Evolutionary conservation across 2,329 filamentous ascomycete species (phyloP).

Genomic region (Venturiaceae sp.): DNA sequence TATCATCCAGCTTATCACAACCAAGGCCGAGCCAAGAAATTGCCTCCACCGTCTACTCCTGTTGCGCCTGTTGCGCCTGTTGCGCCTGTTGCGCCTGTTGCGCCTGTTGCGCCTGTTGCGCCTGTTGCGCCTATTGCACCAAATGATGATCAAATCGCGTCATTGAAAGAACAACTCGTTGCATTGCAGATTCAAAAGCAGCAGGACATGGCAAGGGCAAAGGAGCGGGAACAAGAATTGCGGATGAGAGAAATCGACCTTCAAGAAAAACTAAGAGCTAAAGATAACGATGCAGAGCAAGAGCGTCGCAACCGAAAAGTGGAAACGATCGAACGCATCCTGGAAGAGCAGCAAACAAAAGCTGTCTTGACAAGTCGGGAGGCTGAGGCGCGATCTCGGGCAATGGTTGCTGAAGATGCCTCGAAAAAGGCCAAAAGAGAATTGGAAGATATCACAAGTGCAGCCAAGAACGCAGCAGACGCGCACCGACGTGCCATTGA

Average conservation of each 20-base stretch:
- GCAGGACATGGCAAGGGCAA: neutral
- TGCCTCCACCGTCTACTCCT: neutral
- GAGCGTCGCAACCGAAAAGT: neutral
- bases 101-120: too few relatives aligned
- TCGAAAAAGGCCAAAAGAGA: neutral
- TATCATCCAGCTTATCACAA: neutral
- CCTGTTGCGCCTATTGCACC: too few relatives aligned
- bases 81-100: too few relatives aligned
- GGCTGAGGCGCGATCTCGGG: neutral
- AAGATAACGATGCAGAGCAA: neutral
- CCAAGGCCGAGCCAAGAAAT: neutral
- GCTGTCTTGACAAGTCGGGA: neutral
- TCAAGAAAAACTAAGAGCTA: too few relatives aligned
- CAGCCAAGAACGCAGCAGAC: too few relatives aligned
- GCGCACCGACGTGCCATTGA: too few relatives aligned
- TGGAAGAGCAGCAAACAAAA: neutral
- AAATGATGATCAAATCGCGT: too few relatives aligned
- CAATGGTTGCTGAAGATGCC: neutral
- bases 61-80: too few relatives aligned
- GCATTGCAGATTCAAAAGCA: too few relatives aligned
- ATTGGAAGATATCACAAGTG: neutral
- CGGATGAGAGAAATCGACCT: neutral
- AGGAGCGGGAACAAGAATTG: neutral
- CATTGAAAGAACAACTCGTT: too few relatives aligned
- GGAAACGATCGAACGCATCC: neutral